These are phyloP conservation scores for Penicillium sp. DNA, from an alignment of 2,329 filamentous ascomycete species.

Conservation along the genomic window DNA sequence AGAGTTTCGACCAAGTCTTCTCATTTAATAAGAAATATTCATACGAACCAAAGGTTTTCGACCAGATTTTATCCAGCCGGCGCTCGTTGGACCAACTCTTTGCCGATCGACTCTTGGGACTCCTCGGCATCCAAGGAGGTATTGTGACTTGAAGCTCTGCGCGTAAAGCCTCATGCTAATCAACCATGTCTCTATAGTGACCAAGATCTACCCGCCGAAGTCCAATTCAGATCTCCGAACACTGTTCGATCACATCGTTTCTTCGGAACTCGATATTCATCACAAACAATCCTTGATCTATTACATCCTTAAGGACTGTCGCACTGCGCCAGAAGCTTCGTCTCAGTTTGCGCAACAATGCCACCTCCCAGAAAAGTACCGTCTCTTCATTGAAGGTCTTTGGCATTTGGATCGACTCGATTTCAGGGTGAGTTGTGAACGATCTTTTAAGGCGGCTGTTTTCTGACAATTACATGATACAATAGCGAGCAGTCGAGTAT, in stretches of 20 bases:
- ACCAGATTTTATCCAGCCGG: slow-evolving; percentile 65
- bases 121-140: slow-evolving; percentile 70
- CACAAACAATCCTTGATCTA: slow-evolving; percentile 81
- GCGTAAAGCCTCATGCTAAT: slow-evolving; percentile 11
- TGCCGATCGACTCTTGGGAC: slow-evolving; percentile 71
- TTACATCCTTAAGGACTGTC: slow-evolving; percentile 76
- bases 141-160: slow-evolving; percentile 22
- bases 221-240: slow-evolving; percentile 64
- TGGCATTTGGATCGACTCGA: slow-evolving; percentile 75
- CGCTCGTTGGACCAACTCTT: slow-evolving; percentile 69
- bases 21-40: slow-evolving; percentile 57
- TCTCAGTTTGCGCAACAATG: slow-evolving; percentile 61
- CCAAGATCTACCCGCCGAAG: slow-evolving; percentile 71
- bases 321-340: slow-evolving; percentile 51
- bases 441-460: background rate
- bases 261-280: slow-evolving; percentile 63
- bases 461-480: background rate
- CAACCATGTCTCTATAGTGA: slow-evolving; percentile 36
- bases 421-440: slow-evolving; percentile 52
- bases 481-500: slow-evolving; percentile 65
- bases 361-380: slow-evolving; percentile 71
- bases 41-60: slow-evolving; percentile 60
- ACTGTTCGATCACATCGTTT: slow-evolving; percentile 68
- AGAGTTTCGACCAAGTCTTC: slow-evolving; percentile 68
- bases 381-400: slow-evolving; percentile 75